Base-by-base conservation (phyloP, 2,329 filamentous ascomycete genomes). In the Mycosphaerelloides madeirae region DNA sequence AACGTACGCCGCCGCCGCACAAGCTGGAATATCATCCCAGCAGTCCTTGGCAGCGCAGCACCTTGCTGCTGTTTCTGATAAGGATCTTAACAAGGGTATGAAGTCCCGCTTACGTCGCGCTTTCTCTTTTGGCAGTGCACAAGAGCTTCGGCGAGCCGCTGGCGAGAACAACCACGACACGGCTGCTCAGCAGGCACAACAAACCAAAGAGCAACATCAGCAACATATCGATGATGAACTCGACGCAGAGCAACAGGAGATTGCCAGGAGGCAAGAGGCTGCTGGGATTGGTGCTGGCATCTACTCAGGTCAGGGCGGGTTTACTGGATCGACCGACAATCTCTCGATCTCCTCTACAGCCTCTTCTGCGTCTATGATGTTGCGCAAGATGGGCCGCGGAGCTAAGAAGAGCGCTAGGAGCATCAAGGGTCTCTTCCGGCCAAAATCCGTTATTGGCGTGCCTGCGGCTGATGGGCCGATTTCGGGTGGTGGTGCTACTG, bases 321-420 rank as follows among this genome's bases (percentile, higher is more conserved):
- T 97, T 63, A 80, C 83, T 13, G 85, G 88, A 12, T 98, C 93
- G 3, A 97, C 88, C 0, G 93, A 98, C 67, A 97, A 97, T 56
- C 70, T 98, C 34, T 94, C 88, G 12, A 88, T 94, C 52, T 91
- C 87, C 1, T 94, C 88, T 3, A 94, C 87, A 8, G 87, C 87
- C 15, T 94, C 88, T 6, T 94, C 87, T 15, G 87, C 87, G 28
- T 94, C 88, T 22, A 82, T 94, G 58, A 94, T 94, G 87, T 85
- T 98, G 55, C 83, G 93, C 41, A 98, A 98, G 73, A 98, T 98
- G 93, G 93, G 93, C 44, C 88, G 89, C 54, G 90, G 91, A n/a
- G 85, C 97, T 81, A 97, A 95, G 77, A 94, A 93, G 69, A 84
- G 88, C 40, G 85, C 85, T 14, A 80, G 90, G 37, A 96, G 90